Evolutionary conservation across 345 rosid species (phyloP), one percentile per base, ranked within the genome.

Genomic region (Populus pruinosa): DNA sequence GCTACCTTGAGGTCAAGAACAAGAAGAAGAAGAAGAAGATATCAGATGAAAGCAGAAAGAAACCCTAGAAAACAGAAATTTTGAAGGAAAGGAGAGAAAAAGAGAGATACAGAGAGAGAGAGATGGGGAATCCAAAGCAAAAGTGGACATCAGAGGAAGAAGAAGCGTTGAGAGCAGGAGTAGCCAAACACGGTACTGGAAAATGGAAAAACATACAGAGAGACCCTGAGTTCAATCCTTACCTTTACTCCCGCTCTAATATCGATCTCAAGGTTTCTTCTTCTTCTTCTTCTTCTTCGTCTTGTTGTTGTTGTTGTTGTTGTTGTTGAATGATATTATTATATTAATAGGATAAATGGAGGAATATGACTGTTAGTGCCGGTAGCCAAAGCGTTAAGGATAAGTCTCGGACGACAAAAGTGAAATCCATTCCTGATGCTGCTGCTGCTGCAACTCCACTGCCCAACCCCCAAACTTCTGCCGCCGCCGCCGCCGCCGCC

Each of bases 131-230:
- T 79, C 94, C 88, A 69, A 92, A 88, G 78, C 93, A 90, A 80
- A 87, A 86, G 67, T 92, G 96, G 98, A 89, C 92, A 29, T 66
- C 81, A 69, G 93, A 90, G 73, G 98, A 92, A 83, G 98, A 92
- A 73, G 92, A 85, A 10, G 94, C 96, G 8, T 85, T 94, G 35
- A 83, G 84, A 70, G 91, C 87, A 20, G 98, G 97, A 75, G 79
- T 92, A 18, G 83, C 83, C 56, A 94, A 91, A 82, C 86, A 94
- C 82, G 94, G 97, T 31, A 69, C 89, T 25, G 96, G 97, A 53
- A 90, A 88, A 35, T 94, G 97, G 98, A 87, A 80, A 75, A 84
- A 80, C 76, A 94, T 94, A 41, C 84, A 83, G 71, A 83, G 77
- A 56, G 95, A 94, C 77, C 94, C 96, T 2, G 88, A 90, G 76